Percentiles rank a stretch among this genome's conserved stretches.
Evolutionary conservation across 2,329 filamentous ascomycete species (phyloP).

Genomic region (Alternaria novae-zelandiae): DNA sequence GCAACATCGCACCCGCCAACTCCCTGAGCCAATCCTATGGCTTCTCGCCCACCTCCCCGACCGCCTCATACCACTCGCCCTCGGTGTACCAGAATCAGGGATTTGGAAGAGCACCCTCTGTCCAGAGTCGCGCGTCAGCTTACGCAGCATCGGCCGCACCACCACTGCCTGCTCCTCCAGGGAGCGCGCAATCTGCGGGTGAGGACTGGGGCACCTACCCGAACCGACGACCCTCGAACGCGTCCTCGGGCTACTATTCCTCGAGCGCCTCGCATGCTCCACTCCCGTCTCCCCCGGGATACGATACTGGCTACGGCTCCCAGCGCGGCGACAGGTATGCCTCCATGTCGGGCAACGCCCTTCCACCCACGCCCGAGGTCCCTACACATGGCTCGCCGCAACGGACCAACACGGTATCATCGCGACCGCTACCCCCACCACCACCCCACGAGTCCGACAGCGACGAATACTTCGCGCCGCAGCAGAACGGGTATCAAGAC

Average conservation of each 20-base stretch:
- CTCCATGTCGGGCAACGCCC: conserved; percentile 46
- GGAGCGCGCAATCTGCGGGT: conserved; percentile 37
- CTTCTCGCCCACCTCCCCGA: conserved; percentile 46
- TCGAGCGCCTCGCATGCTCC: conserved; percentile 40
- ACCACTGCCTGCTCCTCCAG: conserved; percentile 45
- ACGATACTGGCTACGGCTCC: conserved; percentile 38
- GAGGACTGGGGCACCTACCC: conserved; percentile 47
- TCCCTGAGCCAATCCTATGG: conserved; percentile 45
- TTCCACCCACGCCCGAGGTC: conserved; percentile 57
- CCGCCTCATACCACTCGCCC: conserved; percentile 38
- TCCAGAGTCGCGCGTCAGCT: conserved; percentile 38
- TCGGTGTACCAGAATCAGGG: conserved; percentile 39
- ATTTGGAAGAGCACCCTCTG: conserved; percentile 40
- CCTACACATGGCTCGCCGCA: conserved; percentile 58
- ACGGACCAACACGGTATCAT: conserved; percentile 59
- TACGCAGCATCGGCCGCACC: conserved; percentile 47
- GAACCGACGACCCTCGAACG: conserved; percentile 33
- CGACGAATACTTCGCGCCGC: conserved; percentile 49
- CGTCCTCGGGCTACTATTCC: conserved; percentile 40
- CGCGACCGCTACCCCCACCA: conserved; percentile 67
- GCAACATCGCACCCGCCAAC: conserved; percentile 36
- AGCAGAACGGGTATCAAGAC: conserved; percentile 54
- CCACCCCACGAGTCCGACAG: conserved; percentile 61
- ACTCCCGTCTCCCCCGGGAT: conserved; percentile 43
- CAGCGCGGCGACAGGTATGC: conserved; percentile 40